Conservation (phyloP, 768 basidiomycete species). For the Leccinum pellstonianum region DNA sequence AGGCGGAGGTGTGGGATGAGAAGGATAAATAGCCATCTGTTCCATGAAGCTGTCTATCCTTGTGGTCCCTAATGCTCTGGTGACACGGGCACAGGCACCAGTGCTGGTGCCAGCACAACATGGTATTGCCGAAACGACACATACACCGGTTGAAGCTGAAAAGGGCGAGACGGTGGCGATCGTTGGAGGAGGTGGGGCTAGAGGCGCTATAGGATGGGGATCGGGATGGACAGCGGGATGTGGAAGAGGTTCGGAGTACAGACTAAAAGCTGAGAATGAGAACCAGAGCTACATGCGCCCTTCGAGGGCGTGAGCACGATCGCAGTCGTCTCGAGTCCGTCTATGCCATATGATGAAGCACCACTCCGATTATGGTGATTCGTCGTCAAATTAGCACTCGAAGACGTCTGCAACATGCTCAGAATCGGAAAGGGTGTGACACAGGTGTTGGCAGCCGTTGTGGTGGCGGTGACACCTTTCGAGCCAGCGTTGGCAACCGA, state of each 20-base stretch:
- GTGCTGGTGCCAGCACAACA: constrained; percentile 5
- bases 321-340: constrained; percentile 10
- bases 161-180: constrained; percentile 13
- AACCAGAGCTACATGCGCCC: neutral
- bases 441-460: neutral
- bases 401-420: constrained; percentile 7
- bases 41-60: too few relatives aligned
- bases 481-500: neutral
- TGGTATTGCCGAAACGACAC: constrained; percentile 22
- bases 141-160: constrained; percentile 18
- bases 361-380: neutral
- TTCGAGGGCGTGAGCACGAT: constrained; percentile 1
- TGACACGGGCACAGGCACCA: too few relatives aligned
- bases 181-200: constrained; percentile 3
- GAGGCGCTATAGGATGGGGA: constrained; percentile 4
- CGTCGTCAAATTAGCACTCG: neutral
- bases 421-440: constrained; percentile 24
- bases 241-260: too few relatives aligned
- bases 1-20: too few relatives aligned
- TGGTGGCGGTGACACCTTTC: neutral
- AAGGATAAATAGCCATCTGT: too few relatives aligned
- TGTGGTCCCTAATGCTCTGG: too few relatives aligned
- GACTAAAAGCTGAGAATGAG: constrained; percentile 1
- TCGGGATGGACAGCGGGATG: too few relatives aligned
- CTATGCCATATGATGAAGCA: neutral